Evolutionary conservation across 2,329 filamentous ascomycete genomes (phyloP).

Genomic region (Colletotrichum scovillei): DNA sequence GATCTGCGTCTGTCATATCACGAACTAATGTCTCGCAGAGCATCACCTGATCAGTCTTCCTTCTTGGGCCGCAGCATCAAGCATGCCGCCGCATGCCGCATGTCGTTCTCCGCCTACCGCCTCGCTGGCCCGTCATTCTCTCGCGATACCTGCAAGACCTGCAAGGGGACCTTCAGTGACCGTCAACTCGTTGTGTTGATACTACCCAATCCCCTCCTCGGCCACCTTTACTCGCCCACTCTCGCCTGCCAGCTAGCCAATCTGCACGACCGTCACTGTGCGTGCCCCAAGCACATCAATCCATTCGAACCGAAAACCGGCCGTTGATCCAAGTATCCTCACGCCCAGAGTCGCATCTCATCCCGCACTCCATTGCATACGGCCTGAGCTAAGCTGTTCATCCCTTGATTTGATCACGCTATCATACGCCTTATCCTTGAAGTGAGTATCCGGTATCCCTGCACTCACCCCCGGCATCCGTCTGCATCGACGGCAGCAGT

Average conservation of each 20-base stretch:
- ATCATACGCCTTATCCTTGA: not conserved
- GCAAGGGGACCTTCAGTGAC: not conserved
- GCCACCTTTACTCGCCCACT: not conserved
- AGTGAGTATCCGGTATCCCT: slow-evolving; percentile 3
- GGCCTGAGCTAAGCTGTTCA: slow-evolving; percentile 10
- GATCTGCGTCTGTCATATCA: slow-evolving; percentile 21
- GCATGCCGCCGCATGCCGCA: slow-evolving; percentile 3
- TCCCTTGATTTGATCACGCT: slow-evolving; percentile 22
- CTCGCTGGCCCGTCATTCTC: slow-evolving; percentile 1
- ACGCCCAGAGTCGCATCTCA: not conserved
- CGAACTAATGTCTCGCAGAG: slow-evolving; percentile 6
- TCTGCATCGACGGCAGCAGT: not conserved
- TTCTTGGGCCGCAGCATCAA: slow-evolving; percentile 24
- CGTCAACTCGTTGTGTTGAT: slow-evolving; percentile 11
- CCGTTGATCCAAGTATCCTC: not conserved
- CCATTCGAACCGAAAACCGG: not conserved
- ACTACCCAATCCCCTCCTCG: not conserved
- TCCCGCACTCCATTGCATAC: not conserved
- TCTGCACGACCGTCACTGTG: not conserved
- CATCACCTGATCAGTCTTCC: slow-evolving; percentile 28
- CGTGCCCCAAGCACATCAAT: slow-evolving; percentile 3
- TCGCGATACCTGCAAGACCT: slow-evolving; percentile 4
- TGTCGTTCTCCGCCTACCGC: not conserved
- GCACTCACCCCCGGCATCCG: slow-evolving; percentile 7
- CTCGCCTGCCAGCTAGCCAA: not conserved